Conservation (phyloP, 176 grass and related monocot species). For the Tillandsia leiboldiana region DNA sequence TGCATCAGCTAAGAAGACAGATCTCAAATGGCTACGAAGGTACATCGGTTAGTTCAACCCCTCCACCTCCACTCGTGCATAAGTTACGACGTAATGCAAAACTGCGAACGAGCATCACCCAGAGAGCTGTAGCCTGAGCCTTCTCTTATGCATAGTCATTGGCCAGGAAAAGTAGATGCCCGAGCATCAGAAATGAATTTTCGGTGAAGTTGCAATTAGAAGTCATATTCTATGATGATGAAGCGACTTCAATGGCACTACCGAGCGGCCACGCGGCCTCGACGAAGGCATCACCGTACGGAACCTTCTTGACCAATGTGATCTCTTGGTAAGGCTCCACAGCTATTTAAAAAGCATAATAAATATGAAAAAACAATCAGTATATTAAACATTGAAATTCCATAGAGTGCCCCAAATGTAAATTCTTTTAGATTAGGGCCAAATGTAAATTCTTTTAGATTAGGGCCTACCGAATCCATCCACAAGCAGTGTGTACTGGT, state of each 20-base stretch:
- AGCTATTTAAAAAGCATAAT: conserved; percentile 31
- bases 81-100: conserved; percentile 29
- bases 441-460: conserved; percentile 13
- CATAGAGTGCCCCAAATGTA: background rate
- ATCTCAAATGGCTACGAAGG: conserved; percentile 11
- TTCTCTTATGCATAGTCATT: conserved; percentile 30
- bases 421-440: conserved; percentile 12
- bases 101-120: conserved; percentile 31
- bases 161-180: conserved; percentile 14
- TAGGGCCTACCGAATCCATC: conserved; percentile 79
- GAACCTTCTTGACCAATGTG: conserved; percentile 87
- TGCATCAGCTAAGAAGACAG: conserved; percentile 26
- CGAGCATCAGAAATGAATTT: conserved; percentile 20
- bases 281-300: conserved; percentile 51
- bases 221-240: conserved; percentile 47
- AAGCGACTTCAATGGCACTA: conserved; percentile 91
- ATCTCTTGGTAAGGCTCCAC: conserved; percentile 86
- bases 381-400: conserved; percentile 3
- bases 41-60: conserved; percentile 27
- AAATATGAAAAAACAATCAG: background rate
- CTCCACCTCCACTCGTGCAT: conserved; percentile 11
- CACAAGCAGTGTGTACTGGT: conserved; percentile 93
- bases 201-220: conserved; percentile 5
- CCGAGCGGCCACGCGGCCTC: conserved; percentile 98
- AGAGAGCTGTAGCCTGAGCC: conserved; percentile 9